A percentile compares a stretch with the other conserved stretches of the same genome.
phyloP scores from a whole-genome alignment of 371 early-diverging fungal species.

The Rhizopus arrhizus region DNA sequence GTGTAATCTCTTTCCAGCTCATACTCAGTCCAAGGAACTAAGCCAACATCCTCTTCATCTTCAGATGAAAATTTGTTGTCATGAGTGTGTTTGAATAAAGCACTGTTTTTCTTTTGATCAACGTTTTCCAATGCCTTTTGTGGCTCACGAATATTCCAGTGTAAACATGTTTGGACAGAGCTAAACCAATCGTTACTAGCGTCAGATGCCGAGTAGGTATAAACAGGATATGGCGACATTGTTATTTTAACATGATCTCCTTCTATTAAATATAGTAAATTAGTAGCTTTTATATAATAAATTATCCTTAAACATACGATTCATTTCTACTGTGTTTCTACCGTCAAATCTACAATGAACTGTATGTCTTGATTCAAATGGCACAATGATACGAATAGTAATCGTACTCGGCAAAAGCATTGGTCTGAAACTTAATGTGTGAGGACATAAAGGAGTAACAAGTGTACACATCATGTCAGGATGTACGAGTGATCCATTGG shows the following conservation, averaged over 20 bases:
- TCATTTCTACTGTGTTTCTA: conserved; percentile 79
- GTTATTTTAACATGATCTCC: conserved; percentile 90
- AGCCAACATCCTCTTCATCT: conserved; percentile 15
- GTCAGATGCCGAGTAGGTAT: conserved; percentile 53
- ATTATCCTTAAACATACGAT: conserved; percentile 43
- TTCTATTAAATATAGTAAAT: conserved; percentile 34
- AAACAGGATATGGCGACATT: conserved; percentile 83
- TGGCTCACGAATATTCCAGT: conserved; percentile 83
- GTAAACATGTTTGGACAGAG: conserved; percentile 72
- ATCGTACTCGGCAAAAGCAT: conserved; percentile 90
- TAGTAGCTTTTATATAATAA: neutral
- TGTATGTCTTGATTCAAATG: conserved; percentile 67
- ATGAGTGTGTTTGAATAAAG: conserved; percentile 1
- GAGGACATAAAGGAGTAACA: conserved; percentile 94
- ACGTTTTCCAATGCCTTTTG: conserved; percentile 42
- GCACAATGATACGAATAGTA: conserved; percentile 75
- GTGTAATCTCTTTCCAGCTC: conserved; percentile 17
- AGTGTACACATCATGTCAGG: conserved; percentile 89
- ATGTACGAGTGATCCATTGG: conserved; percentile 92
- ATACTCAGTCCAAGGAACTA: conserved; percentile 32
- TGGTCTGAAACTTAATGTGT: conserved; percentile 91
- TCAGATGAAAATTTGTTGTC: neutral
- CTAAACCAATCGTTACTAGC: conserved; percentile 86
- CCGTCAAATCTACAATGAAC: conserved; percentile 92
- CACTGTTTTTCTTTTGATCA: neutral